A percentile compares a stretch with the other conserved stretches of the same genome.
Evolutionary conservation across 2,329 filamentous ascomycete species (phyloP).

Genomic region (Cytospora chrysosperma): DNA sequence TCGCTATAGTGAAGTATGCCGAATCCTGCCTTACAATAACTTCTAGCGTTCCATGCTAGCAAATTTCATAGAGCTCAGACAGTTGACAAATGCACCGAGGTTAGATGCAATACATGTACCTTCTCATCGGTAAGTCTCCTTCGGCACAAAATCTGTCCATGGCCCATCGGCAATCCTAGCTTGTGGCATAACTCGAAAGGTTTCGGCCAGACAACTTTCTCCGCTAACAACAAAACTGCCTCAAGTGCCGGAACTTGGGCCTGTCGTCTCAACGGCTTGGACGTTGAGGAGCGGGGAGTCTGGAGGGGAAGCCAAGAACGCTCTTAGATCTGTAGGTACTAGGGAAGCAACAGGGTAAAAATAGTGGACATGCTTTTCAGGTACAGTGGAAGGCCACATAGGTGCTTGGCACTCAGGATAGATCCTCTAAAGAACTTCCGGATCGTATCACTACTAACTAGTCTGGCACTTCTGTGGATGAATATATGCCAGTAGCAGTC

Average conservation of each 20-base stretch:
- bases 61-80: background rate
- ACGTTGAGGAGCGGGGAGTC: background rate
- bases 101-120: background rate
- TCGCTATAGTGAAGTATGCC: background rate
- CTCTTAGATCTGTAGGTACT: background rate
- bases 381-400: too few relatives aligned
- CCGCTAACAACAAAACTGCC: background rate
- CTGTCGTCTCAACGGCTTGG: background rate
- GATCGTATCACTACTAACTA: too few relatives aligned
- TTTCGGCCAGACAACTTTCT: background rate
- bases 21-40: background rate
- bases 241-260: background rate
- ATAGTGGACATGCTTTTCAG: too few relatives aligned
- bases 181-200: background rate
- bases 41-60: background rate
- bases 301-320: background rate
- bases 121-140: background rate
- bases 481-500: too few relatives aligned
- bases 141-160: background rate
- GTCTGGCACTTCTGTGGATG: too few relatives aligned
- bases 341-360: background rate
- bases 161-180: background rate
- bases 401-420: too few relatives aligned
- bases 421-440: too few relatives aligned
- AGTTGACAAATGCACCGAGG: background rate